These are phyloP conservation scores for Chlamydomonas reinhardtii DNA, from an alignment of 163 green algal genomes.

Conservation along the genomic window DNA sequence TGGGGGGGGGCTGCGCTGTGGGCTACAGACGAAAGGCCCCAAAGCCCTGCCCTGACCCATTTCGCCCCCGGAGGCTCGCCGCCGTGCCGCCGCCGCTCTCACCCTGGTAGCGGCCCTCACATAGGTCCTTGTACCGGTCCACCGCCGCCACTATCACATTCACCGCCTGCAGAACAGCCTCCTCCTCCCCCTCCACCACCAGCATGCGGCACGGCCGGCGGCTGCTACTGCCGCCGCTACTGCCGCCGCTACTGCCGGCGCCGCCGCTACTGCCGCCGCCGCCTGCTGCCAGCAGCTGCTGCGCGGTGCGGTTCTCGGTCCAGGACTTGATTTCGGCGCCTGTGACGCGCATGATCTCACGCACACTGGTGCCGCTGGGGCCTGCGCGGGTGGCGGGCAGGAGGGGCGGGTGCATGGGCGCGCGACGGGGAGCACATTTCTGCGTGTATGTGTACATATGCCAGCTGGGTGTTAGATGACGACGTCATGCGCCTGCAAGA, in stretches of 20 bases:
- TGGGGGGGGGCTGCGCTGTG: too few species aligned
- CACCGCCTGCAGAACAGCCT: slow-evolving; percentile 72
- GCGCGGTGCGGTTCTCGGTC: slow-evolving; percentile 72
- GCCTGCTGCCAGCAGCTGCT: slow-evolving; percentile 20
- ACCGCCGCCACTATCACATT: slow-evolving; percentile 84
- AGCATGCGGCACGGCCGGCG: slow-evolving; percentile 56
- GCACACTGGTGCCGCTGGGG: slow-evolving; percentile 77
- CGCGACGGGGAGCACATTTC: too few species aligned
- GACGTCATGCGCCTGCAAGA: too few species aligned
- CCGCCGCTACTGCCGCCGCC: not conserved
- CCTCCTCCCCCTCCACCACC: slow-evolving; percentile 73
- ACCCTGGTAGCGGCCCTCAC: slow-evolving; percentile 82
- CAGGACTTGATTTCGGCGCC: slow-evolving; percentile 87
- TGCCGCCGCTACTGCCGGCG: not conserved
- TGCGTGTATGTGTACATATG: too few species aligned
- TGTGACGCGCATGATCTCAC: slow-evolving; percentile 82
- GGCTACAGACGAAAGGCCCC: too few species aligned
- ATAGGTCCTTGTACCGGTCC: slow-evolving; percentile 95
- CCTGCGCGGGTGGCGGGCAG: slow-evolving; percentile 49
- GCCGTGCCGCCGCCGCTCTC: too few species aligned
- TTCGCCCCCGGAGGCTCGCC: too few species aligned
- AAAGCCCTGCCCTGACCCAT: too few species aligned
- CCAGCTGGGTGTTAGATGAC: too few species aligned
- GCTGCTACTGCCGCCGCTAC: not conserved
- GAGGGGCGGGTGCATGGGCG: too few species aligned